Evolutionary conservation across 306 rosid species (phyloP).

Genomic region (Cajanus cajan): DNA sequence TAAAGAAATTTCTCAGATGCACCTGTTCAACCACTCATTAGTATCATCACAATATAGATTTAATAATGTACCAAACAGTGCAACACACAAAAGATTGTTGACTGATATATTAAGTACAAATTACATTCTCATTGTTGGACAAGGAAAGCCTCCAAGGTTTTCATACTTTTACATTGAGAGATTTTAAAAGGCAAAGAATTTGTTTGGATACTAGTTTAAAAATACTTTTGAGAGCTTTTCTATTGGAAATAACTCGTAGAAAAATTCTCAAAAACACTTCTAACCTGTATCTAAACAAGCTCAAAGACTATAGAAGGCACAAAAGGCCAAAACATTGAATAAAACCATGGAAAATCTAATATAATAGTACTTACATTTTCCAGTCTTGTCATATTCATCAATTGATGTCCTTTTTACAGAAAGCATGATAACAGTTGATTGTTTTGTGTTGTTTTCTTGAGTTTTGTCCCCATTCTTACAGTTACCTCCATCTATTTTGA

Average conservation of each 20-base stretch:
- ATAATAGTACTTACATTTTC: constrained; percentile 48
- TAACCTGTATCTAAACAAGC: too few relatives aligned
- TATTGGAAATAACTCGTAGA: too few relatives aligned
- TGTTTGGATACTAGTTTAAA: too few relatives aligned
- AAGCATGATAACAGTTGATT: constrained; percentile 72
- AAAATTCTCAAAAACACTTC: too few relatives aligned
- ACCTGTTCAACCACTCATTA: constrained; percentile 47
- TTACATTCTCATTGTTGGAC: constrained; percentile 13
- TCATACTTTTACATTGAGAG: neutral
- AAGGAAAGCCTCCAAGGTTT: neutral
- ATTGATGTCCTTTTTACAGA: constrained; percentile 68
- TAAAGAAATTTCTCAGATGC: constrained; percentile 62
- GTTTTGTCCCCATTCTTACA: constrained; percentile 45
- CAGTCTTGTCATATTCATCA: constrained; percentile 50
- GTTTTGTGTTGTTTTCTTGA: constrained; percentile 55
- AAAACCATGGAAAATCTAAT: neutral
- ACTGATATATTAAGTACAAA: neutral
- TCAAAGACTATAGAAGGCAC: neutral
- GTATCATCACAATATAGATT: neutral
- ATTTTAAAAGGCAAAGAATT: too few relatives aligned
- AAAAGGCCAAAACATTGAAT: neutral
- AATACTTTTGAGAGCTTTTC: too few relatives aligned
- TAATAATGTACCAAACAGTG: neutral
- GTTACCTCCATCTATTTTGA: constrained; percentile 60
- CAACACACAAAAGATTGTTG: neutral